Conservation (phyloP, 192 early-diverging fungal species). For the Diversispora epigaea region DNA sequence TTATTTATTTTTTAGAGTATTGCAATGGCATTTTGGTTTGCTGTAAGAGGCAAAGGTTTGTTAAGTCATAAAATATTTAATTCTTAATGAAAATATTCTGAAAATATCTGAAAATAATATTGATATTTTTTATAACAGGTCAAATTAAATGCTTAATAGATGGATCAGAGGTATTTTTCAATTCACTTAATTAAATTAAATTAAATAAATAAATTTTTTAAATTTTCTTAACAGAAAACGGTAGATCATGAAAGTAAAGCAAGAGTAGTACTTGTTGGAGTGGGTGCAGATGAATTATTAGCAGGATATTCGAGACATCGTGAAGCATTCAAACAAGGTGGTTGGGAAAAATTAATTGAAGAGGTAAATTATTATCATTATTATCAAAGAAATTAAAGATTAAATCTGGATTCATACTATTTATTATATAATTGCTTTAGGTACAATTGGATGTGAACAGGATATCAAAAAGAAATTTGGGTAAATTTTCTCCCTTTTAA, state of each 20-base stretch:
- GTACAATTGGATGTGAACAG: conserved; percentile 82
- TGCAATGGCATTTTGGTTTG: conserved; percentile 97
- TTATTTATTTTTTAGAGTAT: conserved; percentile 71
- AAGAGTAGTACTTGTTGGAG: conserved; percentile 78
- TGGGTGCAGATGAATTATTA: conserved; percentile 95
- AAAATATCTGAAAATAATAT: neutral
- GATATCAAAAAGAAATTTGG: conserved; percentile 84
- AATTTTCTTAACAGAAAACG: conserved; percentile 25
- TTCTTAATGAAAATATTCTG: too few species aligned
- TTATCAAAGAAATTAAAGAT: neutral
- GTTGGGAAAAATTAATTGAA: conserved; percentile 66
- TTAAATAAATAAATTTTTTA: too few species aligned
- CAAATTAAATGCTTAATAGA: conserved; percentile 8
- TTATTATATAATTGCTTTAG: conserved; percentile 34
- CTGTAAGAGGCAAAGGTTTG: conserved; percentile 71
- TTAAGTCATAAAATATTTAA: neutral
- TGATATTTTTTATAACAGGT: neutral
- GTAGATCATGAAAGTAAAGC: conserved; percentile 63
- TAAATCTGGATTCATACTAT: neutral
- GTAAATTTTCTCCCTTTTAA: conserved; percentile 30
- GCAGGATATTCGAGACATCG: conserved; percentile 89
- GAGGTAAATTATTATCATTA: conserved; percentile 44
- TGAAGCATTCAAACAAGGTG: conserved; percentile 60
- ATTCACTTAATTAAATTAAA: too few species aligned
- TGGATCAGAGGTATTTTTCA: neutral